phyloP scores from a whole-genome alignment of 495 filamentous ascomycete genomes.

The Penicillium parvum region DNA sequence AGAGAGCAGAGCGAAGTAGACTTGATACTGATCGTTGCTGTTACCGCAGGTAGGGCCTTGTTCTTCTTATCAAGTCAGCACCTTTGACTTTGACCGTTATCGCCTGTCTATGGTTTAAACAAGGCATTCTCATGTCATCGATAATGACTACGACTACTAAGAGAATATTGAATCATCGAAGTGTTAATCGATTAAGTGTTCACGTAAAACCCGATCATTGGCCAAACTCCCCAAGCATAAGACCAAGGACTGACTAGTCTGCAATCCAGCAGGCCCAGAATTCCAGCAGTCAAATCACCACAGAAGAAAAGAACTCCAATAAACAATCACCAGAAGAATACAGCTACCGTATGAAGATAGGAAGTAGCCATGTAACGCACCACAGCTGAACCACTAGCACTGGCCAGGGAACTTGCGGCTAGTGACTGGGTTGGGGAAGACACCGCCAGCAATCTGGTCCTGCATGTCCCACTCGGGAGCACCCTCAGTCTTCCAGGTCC shows the following conservation, averaged over 20 bases:
- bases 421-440: constrained; percentile 61
- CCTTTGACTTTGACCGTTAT: too few species aligned
- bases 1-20: too few species aligned
- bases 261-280: neutral
- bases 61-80: too few species aligned
- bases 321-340: neutral
- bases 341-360: neutral
- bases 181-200: too few species aligned
- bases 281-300: constrained; percentile 4
- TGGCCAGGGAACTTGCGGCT: constrained; percentile 45
- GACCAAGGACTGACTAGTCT: constrained; percentile 1
- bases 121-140: too few species aligned
- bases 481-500: constrained; percentile 82
- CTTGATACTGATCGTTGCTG: too few species aligned
- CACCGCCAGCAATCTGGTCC: constrained; percentile 51
- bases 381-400: constrained; percentile 24
- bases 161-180: too few species aligned
- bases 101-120: too few species aligned
- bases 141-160: neutral
- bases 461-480: constrained; percentile 87
- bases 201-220: neutral
- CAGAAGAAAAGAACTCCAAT: neutral
- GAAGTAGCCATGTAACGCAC: neutral
- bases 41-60: too few species aligned
- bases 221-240: neutral